Evolutionary conservation across 306 rosid genomes (phyloP), one percentile per base, ranked within the genome.

Genomic region (Begonia peltatifolia): DNA sequence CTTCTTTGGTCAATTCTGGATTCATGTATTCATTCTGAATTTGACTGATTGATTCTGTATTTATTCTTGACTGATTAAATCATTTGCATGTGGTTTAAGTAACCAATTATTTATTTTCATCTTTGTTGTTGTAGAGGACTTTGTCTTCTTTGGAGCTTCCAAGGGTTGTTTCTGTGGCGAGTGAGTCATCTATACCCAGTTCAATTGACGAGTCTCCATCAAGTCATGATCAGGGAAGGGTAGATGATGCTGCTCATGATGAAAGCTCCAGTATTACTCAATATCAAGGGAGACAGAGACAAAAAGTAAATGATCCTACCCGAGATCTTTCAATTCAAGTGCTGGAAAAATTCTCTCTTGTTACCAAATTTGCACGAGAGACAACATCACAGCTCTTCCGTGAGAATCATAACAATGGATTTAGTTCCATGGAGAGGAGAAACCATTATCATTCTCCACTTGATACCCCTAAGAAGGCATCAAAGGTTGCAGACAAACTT

Each of bases 361-460:
- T 92, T 57, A 92, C 99, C 42, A 92, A 58, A 79, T 92, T 92
- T 83, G 96, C 99, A 53, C 92, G 95, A 14, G 99, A 92, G 53
- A 86, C 99, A 78, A 86, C 99, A 61, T 86, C 99, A 7, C 99
- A 92, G 77, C 81, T 86, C 42, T 92, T 90, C 22, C 68, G 96
- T 65, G 99, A 89, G 51, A 62, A 44, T 74, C 85, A 85, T 53
- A 65, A 53, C 63, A 75, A 92, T 72, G 99, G 88, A 52, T 81
- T 67, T 68, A 62, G 77, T 65, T 52, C 58, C 62, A 47, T 49
- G 23, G 88, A 79, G 48, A 76, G 79, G 76, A 69, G 80, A 68
- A 75, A 56, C 55, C 68, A 59, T 42, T 56, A 50, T 60, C 74
- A 73, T 56, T 63, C 71, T 72, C 14, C 75, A 52, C 59, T 62